Evolutionary conservation across 1,284 basidiomycete genomes (phyloP).

Genomic region (Pseudozyma hubeiensis): DNA sequence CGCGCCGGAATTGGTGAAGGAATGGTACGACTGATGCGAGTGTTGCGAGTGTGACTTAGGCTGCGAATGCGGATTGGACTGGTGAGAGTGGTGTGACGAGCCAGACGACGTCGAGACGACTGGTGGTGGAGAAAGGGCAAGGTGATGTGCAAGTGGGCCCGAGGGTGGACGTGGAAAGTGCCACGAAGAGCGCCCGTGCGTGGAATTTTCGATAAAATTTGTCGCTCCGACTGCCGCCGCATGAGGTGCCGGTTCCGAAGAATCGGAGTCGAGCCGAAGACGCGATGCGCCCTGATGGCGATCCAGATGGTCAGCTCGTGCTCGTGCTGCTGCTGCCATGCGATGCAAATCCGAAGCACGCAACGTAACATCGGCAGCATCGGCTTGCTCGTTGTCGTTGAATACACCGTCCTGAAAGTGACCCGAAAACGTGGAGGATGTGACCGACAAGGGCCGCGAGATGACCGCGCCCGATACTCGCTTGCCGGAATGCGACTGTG

Average conservation of each 20-base stretch:
- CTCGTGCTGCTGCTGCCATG: background rate
- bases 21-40: constrained; percentile 7
- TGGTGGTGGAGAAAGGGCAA: constrained; percentile 19
- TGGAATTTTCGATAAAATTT: constrained; percentile 3
- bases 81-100: constrained; percentile 23
- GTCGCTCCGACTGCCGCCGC: constrained; percentile 12
- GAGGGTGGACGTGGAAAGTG: constrained; percentile 19
- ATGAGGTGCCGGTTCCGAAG: constrained; percentile 32
- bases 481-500: constrained; percentile 23
- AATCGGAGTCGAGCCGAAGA: constrained; percentile 22
- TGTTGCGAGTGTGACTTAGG: constrained; percentile 6
- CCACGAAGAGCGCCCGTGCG: constrained; percentile 16
- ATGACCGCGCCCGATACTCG: constrained; percentile 26
- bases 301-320: background rate
- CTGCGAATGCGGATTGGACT: constrained; percentile 1
- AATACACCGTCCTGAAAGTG: constrained; percentile 7
- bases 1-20: constrained; percentile 6
- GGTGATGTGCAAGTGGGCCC: constrained; percentile 3
- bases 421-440: constrained; percentile 37
- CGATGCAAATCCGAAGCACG: constrained; percentile 27
- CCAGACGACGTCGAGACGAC: constrained; percentile 4
- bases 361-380: constrained; percentile 29
- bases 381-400: background rate
- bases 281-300: background rate
- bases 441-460: constrained; percentile 42